Evolutionary conservation across 202 grass and related monocot species (phyloP), one percentile per base, ranked within the genome.

Genomic region (Alloteropsis angusta): DNA sequence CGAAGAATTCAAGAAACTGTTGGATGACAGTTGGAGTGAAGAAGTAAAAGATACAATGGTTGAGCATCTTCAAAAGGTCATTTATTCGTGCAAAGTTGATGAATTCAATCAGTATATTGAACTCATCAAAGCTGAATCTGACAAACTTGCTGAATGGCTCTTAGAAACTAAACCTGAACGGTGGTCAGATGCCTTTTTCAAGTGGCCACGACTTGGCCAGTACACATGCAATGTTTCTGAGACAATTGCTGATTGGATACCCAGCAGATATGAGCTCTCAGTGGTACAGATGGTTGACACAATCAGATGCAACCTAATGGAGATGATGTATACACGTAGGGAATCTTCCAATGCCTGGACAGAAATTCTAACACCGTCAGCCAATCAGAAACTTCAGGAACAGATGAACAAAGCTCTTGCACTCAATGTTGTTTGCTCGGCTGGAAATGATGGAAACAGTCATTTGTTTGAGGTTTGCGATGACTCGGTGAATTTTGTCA

Each of bases 101-200:
- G 96, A 95, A 86, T 95, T 95, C 52, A 86, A 95, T 83, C 85
- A 89, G 63, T 82, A 76, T 61, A 66, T 98, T 21, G 92, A 93
- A 23, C 85, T 78, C 68, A 89, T 98, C 82, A 98, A 72, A 84
- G 65, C 25, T 77, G 78, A 93, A 64, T 98, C 89, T 73, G 91
- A 89, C 49, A 93, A 95, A 46, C 83, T 98, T 83, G 81, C 89
- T 81, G 92, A 98, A 46, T 98, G 96, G 96, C 83, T 98, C 72
- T 73, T 95, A 64, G 87, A 91, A 22, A 87, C 68, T n/a, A 98
- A 98, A 84, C 96, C 92, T 45, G 92, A 98, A 60, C 26, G 83
- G 3, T 98, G 96, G 96, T 98, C 96, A 68, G 96, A 98, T 87
- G 92, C 96, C 23, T 83, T 89, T 85, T 91, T 98, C 30, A 98